A percentile compares a stretch with the other conserved stretches of the same genome.
Conservation (phyloP, 1,284 basidiomycete genomes). For the Anthracocystis walkeri region DNA sequence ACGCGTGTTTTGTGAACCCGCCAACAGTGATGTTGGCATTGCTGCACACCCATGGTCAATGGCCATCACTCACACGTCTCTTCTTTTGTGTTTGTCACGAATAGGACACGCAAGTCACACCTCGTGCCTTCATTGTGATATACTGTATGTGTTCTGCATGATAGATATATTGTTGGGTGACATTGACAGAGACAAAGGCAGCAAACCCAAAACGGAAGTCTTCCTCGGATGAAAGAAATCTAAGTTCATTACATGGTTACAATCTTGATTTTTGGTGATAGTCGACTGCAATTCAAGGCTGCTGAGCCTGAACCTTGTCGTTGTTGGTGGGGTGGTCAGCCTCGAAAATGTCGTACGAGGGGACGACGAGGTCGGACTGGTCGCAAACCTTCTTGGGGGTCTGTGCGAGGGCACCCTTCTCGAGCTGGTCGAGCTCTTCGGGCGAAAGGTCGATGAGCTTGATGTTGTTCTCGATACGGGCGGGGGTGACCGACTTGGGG, state of each 20-base stretch:
- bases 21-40: too few species aligned
- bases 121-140: too few species aligned
- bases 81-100: too few species aligned
- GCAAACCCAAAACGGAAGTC: too few species aligned
- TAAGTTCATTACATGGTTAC: too few species aligned
- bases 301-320: constrained; percentile 53
- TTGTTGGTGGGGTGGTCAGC: constrained; percentile 53
- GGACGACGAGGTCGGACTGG: constrained; percentile 56
- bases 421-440: constrained; percentile 68
- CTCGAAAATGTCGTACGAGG: constrained; percentile 60
- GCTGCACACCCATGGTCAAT: too few species aligned
- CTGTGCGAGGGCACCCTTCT: constrained; percentile 71
- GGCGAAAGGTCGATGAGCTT: constrained; percentile 72
- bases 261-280: not conserved
- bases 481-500: constrained; percentile 50
- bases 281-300: constrained; percentile 13
- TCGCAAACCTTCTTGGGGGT: constrained; percentile 59
- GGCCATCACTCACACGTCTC: too few species aligned
- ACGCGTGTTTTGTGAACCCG: too few species aligned
- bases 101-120: too few species aligned
- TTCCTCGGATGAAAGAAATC: not conserved
- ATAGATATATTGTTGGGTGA: too few species aligned
- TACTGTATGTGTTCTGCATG: too few species aligned
- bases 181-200: too few species aligned
- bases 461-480: constrained; percentile 60